Evolutionary conservation across 2,329 filamentous ascomycete genomes (phyloP), one percentile per base, ranked within the genome.

Genomic region (Dactylellina sp.): DNA sequence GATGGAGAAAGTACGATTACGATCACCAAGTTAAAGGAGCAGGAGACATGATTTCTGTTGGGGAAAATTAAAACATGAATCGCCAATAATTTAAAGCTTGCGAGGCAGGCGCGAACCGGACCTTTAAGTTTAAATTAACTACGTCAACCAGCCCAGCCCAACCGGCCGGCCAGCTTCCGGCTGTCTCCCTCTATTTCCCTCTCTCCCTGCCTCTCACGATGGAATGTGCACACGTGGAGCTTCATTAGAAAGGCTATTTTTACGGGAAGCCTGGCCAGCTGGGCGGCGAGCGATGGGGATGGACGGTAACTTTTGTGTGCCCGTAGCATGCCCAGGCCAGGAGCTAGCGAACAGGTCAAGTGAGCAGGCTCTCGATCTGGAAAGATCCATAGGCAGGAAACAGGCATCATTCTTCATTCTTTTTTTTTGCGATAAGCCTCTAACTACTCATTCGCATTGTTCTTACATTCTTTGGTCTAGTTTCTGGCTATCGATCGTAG

Each of bases 301-400:
- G n/a, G n/a, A n/a, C n/a, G n/a, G n/a, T n/a, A n/a, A n/a, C n/a
- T n/a, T n/a, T n/a, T n/a, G n/a, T n/a, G n/a, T n/a, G n/a, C 32
- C 32, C 32, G 32, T 35, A 35, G 6, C 32, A 35, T 6, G 12
- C 6, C 12, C 32, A 35, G 32, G 57, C 16, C 55, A 16, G 42
- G 39, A 63, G 40, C 52, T 39, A 64, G 50, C 37, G 18, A 22
- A 50, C 25, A 44, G 60, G 66, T 72, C 68, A 72, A 72, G 68
- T 72, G 68, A 72, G 68, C 66, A 72, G 32, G 28, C 60, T 56
- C 68, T 57, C 35, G 49, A 64, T 72, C 35, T 28, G 68, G 68
- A 59, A 72, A 65, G 68, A 71, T 71, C 57, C 56, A 50, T 56
- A 1, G 32, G 32, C 12, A 12, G 32, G 12, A 35, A n/a, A 42